phyloP scores from a whole-genome alignment of 768 basidiomycete species.

The Pleurotus sapidus region DNA sequence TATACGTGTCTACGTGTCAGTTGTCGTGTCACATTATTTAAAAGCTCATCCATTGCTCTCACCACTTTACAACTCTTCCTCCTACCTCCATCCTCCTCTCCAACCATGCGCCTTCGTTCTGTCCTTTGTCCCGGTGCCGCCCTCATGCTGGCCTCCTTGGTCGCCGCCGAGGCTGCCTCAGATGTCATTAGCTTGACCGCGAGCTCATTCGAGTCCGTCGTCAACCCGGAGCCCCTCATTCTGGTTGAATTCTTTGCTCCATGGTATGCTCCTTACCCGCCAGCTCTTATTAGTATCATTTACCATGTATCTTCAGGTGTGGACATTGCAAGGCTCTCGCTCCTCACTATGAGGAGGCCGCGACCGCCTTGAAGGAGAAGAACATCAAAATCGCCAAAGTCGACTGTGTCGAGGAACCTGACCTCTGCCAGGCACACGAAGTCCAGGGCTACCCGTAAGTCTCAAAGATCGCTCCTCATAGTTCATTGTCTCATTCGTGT shows the following conservation, averaged over 20 bases:
- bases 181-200: constrained; percentile 83
- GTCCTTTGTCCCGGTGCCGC: constrained; percentile 46
- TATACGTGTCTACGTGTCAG: constrained; percentile 48
- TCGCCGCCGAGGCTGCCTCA: constrained; percentile 56
- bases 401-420: constrained; percentile 93
- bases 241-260: constrained; percentile 96
- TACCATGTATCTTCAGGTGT: constrained; percentile 52
- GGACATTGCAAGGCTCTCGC: constrained; percentile 96
- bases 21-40: constrained; percentile 15
- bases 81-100: neutral
- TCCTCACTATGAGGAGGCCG: constrained; percentile 92
- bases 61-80: neutral
- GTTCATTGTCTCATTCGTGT: too few relatives aligned
- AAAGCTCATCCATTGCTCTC: neutral
- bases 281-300: neutral
- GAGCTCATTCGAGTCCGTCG: constrained; percentile 62
- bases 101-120: constrained; percentile 65
- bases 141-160: constrained; percentile 48
- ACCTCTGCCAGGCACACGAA: constrained; percentile 85
- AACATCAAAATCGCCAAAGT: constrained; percentile 93
- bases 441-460: constrained; percentile 94
- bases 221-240: constrained; percentile 67
- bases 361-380: constrained; percentile 87
- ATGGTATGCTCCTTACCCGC: constrained; percentile 43
- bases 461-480: too few relatives aligned